Conservation (phyloP, 257 asterid species). For the Mentha longifolia region DNA sequence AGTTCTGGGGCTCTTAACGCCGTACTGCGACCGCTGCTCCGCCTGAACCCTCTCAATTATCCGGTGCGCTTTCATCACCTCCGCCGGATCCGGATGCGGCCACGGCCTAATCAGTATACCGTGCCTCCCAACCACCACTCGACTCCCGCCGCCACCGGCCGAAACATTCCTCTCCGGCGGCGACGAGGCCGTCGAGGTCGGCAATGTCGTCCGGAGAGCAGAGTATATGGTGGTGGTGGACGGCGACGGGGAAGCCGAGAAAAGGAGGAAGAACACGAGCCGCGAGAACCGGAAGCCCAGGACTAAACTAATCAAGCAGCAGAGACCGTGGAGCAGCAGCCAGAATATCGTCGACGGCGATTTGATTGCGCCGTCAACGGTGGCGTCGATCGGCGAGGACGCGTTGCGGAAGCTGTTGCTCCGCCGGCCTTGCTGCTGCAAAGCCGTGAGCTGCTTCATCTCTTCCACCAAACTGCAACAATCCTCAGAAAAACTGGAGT, state of each 20-base stretch:
- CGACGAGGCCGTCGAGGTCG: conserved; percentile 30
- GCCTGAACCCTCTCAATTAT: conserved; percentile 85
- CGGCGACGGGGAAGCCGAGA: conserved; percentile 55
- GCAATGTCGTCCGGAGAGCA: conserved; percentile 31
- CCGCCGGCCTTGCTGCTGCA: conserved; percentile 91
- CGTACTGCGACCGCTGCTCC: conserved; percentile 86
- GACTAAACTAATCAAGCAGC: conserved; percentile 86
- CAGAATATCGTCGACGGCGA: conserved; percentile 82
- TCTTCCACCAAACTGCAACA: conserved; percentile 27
- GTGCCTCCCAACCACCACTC: conserved; percentile 96
- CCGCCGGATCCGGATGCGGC: conserved; percentile 98
- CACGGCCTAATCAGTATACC: conserved; percentile 94
- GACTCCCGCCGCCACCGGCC: conserved; percentile 43
- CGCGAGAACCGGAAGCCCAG: conserved; percentile 97
- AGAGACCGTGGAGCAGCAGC: conserved; percentile 73
- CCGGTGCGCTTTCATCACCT: conserved; percentile 90
- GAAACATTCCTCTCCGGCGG: conserved; percentile 46
- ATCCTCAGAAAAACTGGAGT: conserved; percentile 9
- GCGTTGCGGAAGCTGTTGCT: conserved; percentile 73
- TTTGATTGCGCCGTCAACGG: conserved; percentile 65
- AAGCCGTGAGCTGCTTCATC: conserved; percentile 81
- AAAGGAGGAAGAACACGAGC: conserved; percentile 69
- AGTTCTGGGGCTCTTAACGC: conserved; percentile 74
- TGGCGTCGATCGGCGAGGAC: conserved; percentile 63
- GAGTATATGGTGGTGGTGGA: conserved; percentile 52